Evolutionary conservation across 768 basidiomycete species (phyloP).

Genomic region (Antrodiella citrinella): DNA sequence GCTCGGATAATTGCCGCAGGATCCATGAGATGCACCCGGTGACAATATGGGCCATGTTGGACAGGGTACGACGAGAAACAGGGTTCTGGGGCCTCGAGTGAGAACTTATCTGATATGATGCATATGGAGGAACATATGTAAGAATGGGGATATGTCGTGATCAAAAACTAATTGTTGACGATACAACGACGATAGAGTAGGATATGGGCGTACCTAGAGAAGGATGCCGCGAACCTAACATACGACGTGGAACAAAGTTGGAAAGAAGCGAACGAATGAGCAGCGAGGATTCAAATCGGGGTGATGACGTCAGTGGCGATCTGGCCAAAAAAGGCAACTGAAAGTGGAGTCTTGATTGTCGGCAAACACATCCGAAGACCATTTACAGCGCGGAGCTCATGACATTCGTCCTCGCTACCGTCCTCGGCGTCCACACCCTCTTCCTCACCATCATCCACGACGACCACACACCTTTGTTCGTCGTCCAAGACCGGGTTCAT

Average conservation of each 20-base stretch:
- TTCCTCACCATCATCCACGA: neutral
- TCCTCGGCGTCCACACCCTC: neutral
- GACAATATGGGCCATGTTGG: too few species aligned
- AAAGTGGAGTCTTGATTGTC: too few species aligned
- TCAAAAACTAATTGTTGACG: too few species aligned
- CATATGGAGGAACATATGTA: neutral
- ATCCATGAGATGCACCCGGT: too few species aligned
- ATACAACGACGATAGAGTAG: too few species aligned
- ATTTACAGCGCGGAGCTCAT: neutral
- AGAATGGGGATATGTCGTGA: neutral
- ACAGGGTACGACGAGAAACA: too few species aligned
- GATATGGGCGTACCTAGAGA: too few species aligned
- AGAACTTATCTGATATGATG: neutral
- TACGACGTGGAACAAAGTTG: too few species aligned
- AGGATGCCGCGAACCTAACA: too few species aligned
- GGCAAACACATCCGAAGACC: neutral
- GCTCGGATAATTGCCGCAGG: too few species aligned
- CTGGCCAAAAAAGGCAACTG: neutral
- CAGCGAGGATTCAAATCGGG: neutral
- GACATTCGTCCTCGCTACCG: neutral
- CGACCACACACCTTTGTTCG: neutral
- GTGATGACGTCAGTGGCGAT: neutral
- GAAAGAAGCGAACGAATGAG: neutral
- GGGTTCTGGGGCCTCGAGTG: too few species aligned
- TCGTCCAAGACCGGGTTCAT: neutral